phyloP scores from a whole-genome alignment of 2,329 filamentous ascomycete genomes.

The Ceratocystis destructans region DNA sequence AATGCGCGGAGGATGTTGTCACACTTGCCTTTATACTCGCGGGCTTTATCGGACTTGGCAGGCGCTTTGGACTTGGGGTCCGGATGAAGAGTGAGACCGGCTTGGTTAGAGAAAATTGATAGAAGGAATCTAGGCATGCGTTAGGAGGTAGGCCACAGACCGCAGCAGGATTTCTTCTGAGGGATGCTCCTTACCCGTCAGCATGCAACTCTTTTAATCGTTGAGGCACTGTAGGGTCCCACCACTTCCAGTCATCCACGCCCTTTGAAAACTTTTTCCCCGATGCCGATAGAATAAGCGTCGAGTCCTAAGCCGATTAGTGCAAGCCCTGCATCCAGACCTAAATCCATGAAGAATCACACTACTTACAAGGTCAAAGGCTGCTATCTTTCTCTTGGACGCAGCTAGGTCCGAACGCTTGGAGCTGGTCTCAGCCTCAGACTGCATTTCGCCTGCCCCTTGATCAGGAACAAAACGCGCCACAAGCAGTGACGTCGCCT shows the following conservation, averaged over 20 bases:
- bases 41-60: conserved; percentile 54
- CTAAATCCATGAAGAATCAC: neutral
- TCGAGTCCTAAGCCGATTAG: conserved; percentile 53
- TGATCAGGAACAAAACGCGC: conserved; percentile 50
- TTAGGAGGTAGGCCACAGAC: conserved; percentile 11
- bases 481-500: conserved; percentile 51
- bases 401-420: neutral
- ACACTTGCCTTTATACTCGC: conserved; percentile 73
- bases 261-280: conserved; percentile 64
- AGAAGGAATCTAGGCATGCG: conserved; percentile 48
- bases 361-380: conserved; percentile 49
- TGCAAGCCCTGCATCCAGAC: neutral
- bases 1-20: conserved; percentile 54
- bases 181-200: conserved; percentile 42
- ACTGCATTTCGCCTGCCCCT: conserved; percentile 19
- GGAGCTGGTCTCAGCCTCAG: conserved; percentile 10
- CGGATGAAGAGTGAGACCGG: conserved; percentile 59
- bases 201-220: conserved; percentile 53
- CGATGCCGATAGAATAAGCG: conserved; percentile 65
- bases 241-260: conserved; percentile 87
- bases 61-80: conserved; percentile 48
- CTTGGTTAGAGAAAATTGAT: conserved; percentile 81
- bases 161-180: neutral
- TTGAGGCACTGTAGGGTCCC: conserved; percentile 56
- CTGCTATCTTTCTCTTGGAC: conserved; percentile 44